Conservation (phyloP, 2,329 filamentous ascomycete genomes). For the Alternaria postmessia region DNA sequence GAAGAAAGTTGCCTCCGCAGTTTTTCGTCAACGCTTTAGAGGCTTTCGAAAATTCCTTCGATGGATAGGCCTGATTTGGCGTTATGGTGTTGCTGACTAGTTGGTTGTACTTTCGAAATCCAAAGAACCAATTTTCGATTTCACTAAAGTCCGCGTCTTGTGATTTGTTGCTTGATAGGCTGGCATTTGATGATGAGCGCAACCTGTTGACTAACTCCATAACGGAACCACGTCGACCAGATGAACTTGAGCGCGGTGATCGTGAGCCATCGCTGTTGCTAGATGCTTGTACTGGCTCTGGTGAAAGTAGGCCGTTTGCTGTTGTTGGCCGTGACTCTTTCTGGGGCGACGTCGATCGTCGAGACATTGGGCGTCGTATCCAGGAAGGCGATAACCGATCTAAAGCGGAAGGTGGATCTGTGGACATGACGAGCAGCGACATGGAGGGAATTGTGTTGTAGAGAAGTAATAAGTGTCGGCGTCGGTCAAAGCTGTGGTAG, state of each 20-base stretch:
- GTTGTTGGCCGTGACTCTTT: constrained; percentile 27
- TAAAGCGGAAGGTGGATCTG: constrained; percentile 28
- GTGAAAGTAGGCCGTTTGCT: constrained; percentile 24
- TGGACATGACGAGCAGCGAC: constrained; percentile 40
- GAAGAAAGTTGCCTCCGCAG: constrained; percentile 41
- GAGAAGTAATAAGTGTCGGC: neutral
- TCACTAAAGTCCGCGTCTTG: constrained; percentile 36
- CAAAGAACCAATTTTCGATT: constrained; percentile 40
- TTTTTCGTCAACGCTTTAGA: constrained; percentile 37
- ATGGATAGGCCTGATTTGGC: constrained; percentile 17
- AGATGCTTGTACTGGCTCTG: constrained; percentile 27
- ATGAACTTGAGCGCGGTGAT: constrained; percentile 32
- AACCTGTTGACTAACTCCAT: constrained; percentile 35
- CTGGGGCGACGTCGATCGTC: constrained; percentile 23
- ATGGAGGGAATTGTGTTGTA: constrained; percentile 20
- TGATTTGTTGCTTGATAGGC: constrained; percentile 23
- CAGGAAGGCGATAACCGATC: constrained; percentile 35
- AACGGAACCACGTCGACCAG: constrained; percentile 32
- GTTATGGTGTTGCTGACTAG: constrained; percentile 36
- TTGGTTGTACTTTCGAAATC: constrained; percentile 44
- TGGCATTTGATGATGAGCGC: constrained; percentile 40
- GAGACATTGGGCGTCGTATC: constrained; percentile 30
- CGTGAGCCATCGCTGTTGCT: constrained; percentile 40
- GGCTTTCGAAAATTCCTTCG: constrained; percentile 33
- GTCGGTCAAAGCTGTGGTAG: constrained; percentile 9